Conservation (phyloP, 148 eudicot species). For the Camellia sinensis region DNA sequence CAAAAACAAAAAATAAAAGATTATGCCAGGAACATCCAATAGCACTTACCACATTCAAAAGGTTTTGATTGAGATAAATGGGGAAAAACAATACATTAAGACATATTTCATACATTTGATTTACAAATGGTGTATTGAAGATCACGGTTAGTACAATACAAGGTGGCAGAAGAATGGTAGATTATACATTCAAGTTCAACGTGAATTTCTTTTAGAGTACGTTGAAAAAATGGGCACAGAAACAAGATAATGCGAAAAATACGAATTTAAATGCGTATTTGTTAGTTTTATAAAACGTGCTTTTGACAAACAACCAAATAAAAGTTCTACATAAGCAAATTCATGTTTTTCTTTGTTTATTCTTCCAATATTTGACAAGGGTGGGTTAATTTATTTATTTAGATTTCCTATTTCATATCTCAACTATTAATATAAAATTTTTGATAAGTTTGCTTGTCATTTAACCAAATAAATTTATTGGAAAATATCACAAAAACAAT, state of each 20-base stretch:
- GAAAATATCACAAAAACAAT: not conserved
- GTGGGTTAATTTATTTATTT: not conserved
- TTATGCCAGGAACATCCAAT: not conserved
- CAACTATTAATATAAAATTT: not conserved
- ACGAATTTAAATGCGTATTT: not conserved
- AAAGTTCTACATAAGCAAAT: not conserved
- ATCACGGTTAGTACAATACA: not conserved
- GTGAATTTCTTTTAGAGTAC: not conserved
- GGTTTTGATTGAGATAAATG: not conserved
- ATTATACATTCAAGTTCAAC: not conserved
- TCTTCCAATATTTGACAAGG: not conserved
- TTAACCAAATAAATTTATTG: not conserved
- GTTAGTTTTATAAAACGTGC: not conserved
- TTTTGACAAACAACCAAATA: not conserved
- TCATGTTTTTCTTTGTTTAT: not conserved
- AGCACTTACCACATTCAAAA: not conserved
- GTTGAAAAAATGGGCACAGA: not conserved
- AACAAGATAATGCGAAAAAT: too few species aligned
- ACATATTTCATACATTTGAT: not conserved
- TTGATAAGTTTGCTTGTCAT: not conserved
- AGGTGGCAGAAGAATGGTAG: not conserved
- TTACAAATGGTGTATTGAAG: not conserved
- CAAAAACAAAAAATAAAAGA: not conserved
- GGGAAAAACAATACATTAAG: not conserved
- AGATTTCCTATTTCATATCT: not conserved